Conservation (phyloP, 257 asterid genomes). For the Scutellaria barbata region DNA sequence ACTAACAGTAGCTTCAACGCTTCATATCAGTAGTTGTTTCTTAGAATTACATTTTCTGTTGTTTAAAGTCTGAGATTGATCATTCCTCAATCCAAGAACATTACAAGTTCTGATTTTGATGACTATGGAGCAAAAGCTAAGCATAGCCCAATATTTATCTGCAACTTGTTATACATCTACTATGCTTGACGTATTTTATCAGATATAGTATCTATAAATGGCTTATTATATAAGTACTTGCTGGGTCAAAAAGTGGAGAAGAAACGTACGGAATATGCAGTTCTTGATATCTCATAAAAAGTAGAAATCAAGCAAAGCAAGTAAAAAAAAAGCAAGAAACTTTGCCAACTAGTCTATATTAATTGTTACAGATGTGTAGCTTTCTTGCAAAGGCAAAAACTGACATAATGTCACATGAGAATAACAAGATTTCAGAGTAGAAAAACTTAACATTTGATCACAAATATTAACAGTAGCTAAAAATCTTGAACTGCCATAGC, state of each 20-base stretch:
- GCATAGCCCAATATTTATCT: too few species aligned
- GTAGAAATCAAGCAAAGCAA: constrained; percentile 49
- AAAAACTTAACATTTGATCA: constrained; percentile 4
- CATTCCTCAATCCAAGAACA: background rate
- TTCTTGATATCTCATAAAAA: constrained; percentile 23
- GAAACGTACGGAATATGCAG: constrained; percentile 30
- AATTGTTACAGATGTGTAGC: constrained; percentile 28
- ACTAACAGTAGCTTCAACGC: constrained; percentile 1
- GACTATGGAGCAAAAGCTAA: too few species aligned
- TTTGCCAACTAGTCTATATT: constrained; percentile 31
- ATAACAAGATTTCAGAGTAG: background rate
- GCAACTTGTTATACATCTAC: too few species aligned
- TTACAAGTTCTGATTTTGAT: background rate
- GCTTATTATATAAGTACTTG: too few species aligned
- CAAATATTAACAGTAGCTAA: constrained; percentile 16
- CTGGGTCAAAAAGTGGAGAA: constrained; percentile 8
- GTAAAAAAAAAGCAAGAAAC: constrained; percentile 26
- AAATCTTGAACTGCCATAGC: constrained; percentile 36
- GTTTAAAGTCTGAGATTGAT: background rate
- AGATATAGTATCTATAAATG: too few species aligned
- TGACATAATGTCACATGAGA: constrained; percentile 35
- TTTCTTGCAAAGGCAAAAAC: constrained; percentile 28
- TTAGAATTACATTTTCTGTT: background rate
- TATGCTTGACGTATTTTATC: too few species aligned
- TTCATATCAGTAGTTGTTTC: background rate